Evolutionary conservation across 129 eudicot species (phyloP), one percentile per base, ranked within the genome.

Genomic region (Pseudognaphalium luteoalbum): DNA sequence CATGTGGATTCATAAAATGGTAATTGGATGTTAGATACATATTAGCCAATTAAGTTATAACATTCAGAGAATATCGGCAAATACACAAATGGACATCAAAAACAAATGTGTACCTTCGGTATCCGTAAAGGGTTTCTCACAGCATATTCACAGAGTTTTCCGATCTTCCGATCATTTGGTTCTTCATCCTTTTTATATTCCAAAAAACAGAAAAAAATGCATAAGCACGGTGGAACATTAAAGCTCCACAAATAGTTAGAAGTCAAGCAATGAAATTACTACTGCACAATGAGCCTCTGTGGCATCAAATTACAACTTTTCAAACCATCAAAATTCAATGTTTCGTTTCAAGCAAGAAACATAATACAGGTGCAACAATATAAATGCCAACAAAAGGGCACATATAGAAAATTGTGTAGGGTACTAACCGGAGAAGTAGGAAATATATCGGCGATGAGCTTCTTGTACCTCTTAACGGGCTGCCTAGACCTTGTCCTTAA

Each of bases 141-240:
- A 70, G 94, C 93, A 79, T 91, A 91, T 86, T 91, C 97, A 81
- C 97, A 91, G 28, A 91, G 83, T 79, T 91, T 91, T 4, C 83
- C 80, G 16, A 91, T 85, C 81, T 81, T 86, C 59, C 94, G 81
- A 22, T 91, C 97, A 80, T 91, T 91, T 34, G 91, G 94, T 81
- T 91, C 91, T 79, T 82, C 97, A 39, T 81, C 89, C 97, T 88
- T 73, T 73, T 32, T 0, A 22, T 9, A 51, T 82, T 73, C 68
- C 80, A 81, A 75, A 74, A 62, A 77, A 79, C 72, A 77, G 71
- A 17, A 54, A 42, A 64, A 59, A 2, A 68, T 7, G 28, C 17
- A 62, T 33, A 50, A 57, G 68, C 6, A 73, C 67, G 21, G 54
- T 72, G 28, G 41, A 70, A 61, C 42, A 19, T 10, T 47, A 3